Evolutionary conservation across 2,329 filamentous ascomycete genomes (phyloP), one percentile per base, ranked within the genome.

Genomic region (Epichloe aotearoae): DNA sequence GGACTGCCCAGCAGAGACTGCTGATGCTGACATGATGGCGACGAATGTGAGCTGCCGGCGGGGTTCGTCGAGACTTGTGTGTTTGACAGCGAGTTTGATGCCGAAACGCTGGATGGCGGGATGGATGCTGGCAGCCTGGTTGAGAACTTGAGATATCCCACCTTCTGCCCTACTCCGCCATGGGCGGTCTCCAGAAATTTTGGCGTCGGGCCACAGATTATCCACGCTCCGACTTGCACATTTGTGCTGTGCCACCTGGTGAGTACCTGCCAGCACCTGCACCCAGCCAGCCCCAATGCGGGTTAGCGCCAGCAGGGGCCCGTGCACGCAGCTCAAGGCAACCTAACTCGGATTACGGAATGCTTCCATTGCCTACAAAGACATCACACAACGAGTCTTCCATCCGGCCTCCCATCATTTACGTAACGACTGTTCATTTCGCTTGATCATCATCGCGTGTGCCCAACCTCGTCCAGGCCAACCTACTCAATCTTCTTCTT

Each of bases 1-100:
- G 57, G 67, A 68, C 62, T 59, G 64, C 57, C 68, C 68, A 52
- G 57, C 58, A 50, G 64, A 61, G 54, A 57, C 60, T 54, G 68
- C 62, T 52, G 67, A 61, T 58, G 73, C 69, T 68, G 73, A 69
- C 67, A 69, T 69, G 48, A 57, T 67, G 58, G 69, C 67, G 58
- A 71, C 67, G 69, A 72, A 74, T 50, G 55, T 66, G 17, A 53
- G 46, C 53, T 58, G 50, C 54, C 56, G 53, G 53, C 34, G 44
- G 55, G 39, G 53, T 57, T 59, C 61, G 53, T 62, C 57, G 54
- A 54, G 54, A 54, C 52, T 56, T 54, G 57, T 8, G 54, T 57
- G 61, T 60, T 58, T 59, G 61, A 58, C 58, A 57, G 58, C 62
- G 59, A 61, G 61, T 57, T 62, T 7, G 58, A 60, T 60, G 59